These are phyloP conservation scores for Trifolium subterraneum DNA, from an alignment of 306 rosid genomes.

Conservation along the genomic window DNA sequence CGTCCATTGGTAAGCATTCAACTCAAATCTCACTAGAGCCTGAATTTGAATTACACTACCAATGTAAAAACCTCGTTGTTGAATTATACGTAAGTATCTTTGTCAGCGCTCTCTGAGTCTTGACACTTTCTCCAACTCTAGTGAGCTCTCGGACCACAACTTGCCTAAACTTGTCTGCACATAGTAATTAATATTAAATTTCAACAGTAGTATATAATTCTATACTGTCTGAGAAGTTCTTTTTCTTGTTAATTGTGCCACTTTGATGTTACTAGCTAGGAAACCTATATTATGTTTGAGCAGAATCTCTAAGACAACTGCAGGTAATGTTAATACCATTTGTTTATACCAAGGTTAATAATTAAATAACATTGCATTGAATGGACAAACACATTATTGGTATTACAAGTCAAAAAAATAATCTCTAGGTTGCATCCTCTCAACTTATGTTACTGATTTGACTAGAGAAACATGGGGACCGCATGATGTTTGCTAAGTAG, in stretches of 20 bases:
- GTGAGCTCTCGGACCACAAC: too few relatives aligned
- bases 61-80: too few relatives aligned
- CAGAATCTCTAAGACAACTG: conserved; percentile 25
- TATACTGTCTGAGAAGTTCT: not conserved
- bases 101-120: too few relatives aligned
- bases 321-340: not conserved
- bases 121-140: too few relatives aligned
- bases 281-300: conserved; percentile 28
- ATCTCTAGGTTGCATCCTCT: not conserved
- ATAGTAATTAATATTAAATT: too few relatives aligned
- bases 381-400: conserved; percentile 10
- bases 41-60: too few relatives aligned
- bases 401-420: conserved; percentile 25
- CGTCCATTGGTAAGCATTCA: too few relatives aligned
- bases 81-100: too few relatives aligned
- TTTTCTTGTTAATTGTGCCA: not conserved
- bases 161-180: too few relatives aligned
- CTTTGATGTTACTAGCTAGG: not conserved
- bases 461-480: conserved; percentile 45
- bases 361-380: conserved; percentile 15
- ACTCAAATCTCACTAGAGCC: too few relatives aligned
- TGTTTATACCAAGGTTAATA: conserved; percentile 17
- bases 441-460: not conserved
- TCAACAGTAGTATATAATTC: not conserved
- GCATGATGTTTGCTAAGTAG: conserved; percentile 28